Base-by-base conservation (phyloP, 2,329 filamentous ascomycete species). In the Xylariaceae sp. region DNA sequence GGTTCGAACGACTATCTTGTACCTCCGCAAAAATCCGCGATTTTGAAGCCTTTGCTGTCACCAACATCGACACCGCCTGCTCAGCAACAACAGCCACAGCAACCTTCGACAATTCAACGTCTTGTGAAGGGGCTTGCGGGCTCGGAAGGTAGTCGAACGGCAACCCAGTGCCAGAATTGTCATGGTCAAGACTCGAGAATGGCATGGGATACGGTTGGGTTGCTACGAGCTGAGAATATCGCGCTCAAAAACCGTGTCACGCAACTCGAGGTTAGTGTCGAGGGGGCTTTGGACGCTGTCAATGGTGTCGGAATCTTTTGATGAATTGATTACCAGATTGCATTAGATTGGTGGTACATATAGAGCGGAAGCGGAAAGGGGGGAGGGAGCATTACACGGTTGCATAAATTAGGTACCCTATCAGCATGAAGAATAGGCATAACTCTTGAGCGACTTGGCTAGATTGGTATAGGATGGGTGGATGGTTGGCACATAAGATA, bases 191-290 rank as follows among this genome's bases (percentile, higher is more conserved):
- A 79, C 42, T 70, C 76, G 11, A 79, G 77, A 52, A 70, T 80
- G 29, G 81, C 81, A 4, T 85, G 81, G 81, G 75, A 84, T 56
- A 82, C 81, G 4, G 80, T 82, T n/a, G 72, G 74, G 42, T 51
- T 83, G 37, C 64, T 85, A 47, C 69, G 78, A 32, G 76, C 79
- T 37, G 82, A 85, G 67, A 85, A 85, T 54, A 75, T 69, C 56
- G 72, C 73, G 7, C 62, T 85, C 40, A 85, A 85, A 67, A 69
- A 72, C 32, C 67, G 79, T 17, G 77, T 85, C 3, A 71, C 73
- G 16, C 70, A 79, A 53, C 62, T 85, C 3, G 81, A 85, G 64
- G 70, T 66, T 3, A 79, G 73, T 4, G 75, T 85, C 5, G 81
- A 85, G 27, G 74, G 75, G 6, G 81, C 79, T 2, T 62, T 85